Base-by-base conservation (phyloP, 2,329 filamentous ascomycete genomes). In the Curvularia lunata region DNA sequence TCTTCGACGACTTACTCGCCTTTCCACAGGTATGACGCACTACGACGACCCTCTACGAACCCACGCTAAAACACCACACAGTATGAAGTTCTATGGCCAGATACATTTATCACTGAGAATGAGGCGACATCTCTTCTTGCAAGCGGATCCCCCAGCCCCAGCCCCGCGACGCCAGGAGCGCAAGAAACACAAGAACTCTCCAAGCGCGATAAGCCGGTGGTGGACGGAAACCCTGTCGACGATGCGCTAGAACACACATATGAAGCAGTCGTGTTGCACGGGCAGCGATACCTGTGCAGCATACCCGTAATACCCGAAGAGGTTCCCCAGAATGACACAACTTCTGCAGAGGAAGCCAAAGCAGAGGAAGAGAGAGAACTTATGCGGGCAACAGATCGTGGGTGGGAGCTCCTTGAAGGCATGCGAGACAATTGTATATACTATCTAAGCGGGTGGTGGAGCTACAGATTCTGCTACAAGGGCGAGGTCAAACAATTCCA, bases 401-500 rank as follows among this genome's bases (percentile, higher is more conserved):
- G 93, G 5, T 90, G 91, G 84, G 90, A 95, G 70, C 83, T 97
- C 21, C 81, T 97, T 49, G 85, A 86, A 63, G 87, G 88, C 25
- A 88, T 97, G 77, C 85, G 93, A 52, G 90, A 88, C 3, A 84
- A 85, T 49, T 97, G 93, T 76, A 85, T 97, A 62, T 96, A 94
- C 80, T 91, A 87, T 74, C 80, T 92, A 64, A 90, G 88, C 1
- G 93, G 93, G 0, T 97, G 93, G 93, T 97, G 93, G 93, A 95
- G 90, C 72, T 97, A 97, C 78, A 90, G 89, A 67, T 97, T 97
- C 77, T 97, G 93, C 82, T 95, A 96, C 79, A 91, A 91, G 72
- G 85, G 88, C 61, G 87, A 94, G 62, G 88, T 97, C 61, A 90
- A 91, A 70, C 93, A 97, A 77, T 97, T 96, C 77, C 93, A 97